phyloP scores from a whole-genome alignment of 768 basidiomycete genomes.

The Collybia sordida region DNA sequence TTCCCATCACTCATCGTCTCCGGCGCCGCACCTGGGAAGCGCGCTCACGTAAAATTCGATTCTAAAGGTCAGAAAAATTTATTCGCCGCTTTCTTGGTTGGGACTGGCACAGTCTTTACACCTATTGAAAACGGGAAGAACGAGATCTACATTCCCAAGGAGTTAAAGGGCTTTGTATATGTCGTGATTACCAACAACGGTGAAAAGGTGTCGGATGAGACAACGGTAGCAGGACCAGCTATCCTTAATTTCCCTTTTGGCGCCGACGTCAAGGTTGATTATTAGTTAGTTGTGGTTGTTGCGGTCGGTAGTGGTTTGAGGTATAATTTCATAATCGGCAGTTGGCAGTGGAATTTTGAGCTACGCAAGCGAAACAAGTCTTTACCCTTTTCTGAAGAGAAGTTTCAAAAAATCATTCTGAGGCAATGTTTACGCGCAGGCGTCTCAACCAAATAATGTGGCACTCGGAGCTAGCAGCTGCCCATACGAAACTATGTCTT shows the following conservation, averaged over 20 bases:
- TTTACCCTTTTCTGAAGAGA: too few species aligned
- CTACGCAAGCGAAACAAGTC: too few species aligned
- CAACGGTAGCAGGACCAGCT: constrained; percentile 57
- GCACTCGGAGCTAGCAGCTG: too few species aligned
- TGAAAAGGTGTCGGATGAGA: constrained; percentile 39
- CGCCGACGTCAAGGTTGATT: constrained; percentile 10
- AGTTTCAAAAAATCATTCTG: too few species aligned
- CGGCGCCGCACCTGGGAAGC: constrained; percentile 11
- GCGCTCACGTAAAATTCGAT: constrained; percentile 19
- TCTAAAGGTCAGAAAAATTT: constrained; percentile 15
- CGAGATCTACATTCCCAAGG: constrained; percentile 38
- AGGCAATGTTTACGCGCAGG: too few species aligned
- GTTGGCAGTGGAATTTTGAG: too few species aligned
- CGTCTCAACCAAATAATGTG: too few species aligned
- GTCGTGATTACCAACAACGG: constrained; percentile 43
- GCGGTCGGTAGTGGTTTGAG: too few species aligned
- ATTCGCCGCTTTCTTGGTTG: constrained; percentile 51
- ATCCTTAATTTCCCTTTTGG: constrained; percentile 41
- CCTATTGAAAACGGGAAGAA: constrained; percentile 28
- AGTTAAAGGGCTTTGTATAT: constrained; percentile 50
- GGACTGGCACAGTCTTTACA: constrained; percentile 40
- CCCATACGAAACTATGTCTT: too few species aligned
- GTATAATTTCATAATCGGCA: too few species aligned
- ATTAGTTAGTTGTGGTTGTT: not conserved
- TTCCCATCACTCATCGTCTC: constrained; percentile 43